These are phyloP conservation scores for Phytophthora citrophthora DNA, from an alignment of 352 stramenopile genomes.

Conservation along the genomic window DNA sequence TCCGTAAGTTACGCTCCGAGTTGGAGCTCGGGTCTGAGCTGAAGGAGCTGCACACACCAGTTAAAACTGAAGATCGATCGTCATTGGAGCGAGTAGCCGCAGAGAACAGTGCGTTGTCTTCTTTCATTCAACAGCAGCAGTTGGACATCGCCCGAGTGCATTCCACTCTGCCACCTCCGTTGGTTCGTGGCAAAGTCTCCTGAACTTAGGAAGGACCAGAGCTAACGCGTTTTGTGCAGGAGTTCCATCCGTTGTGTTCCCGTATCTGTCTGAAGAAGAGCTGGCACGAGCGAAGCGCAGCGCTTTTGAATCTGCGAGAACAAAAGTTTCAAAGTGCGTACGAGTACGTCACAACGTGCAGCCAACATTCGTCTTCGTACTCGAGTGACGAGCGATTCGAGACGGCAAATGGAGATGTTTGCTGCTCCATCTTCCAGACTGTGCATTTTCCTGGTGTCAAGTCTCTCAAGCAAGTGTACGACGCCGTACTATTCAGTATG, in stretches of 20 bases:
- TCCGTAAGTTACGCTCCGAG: slow-evolving; percentile 2
- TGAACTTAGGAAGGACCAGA: not conserved
- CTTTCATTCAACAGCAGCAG: slow-evolving; percentile 6
- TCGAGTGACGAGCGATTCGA: slow-evolving; percentile 22
- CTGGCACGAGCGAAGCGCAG: slow-evolving; percentile 15
- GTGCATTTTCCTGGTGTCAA: slow-evolving; percentile 27
- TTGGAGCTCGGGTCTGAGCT: slow-evolving; percentile 4
- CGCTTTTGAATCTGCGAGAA: slow-evolving; percentile 10
- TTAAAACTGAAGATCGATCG: not conserved
- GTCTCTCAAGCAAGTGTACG: slow-evolving; percentile 34
- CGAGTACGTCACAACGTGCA: slow-evolving; percentile 18
- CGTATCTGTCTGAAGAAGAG: slow-evolving; percentile 21
- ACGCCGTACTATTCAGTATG: slow-evolving; percentile 31
- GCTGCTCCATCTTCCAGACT: slow-evolving; percentile 38
- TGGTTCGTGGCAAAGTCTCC: not conserved
- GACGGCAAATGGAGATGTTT: slow-evolving; percentile 16
- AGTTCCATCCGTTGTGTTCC: slow-evolving; percentile 10
- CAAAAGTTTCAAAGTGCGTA: slow-evolving; percentile 26
- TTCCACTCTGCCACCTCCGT: slow-evolving; percentile 4
- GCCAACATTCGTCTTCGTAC: not conserved
- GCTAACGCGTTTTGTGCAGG: slow-evolving; percentile 6
- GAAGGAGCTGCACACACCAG: not conserved
- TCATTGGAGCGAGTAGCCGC: slow-evolving; percentile 1
- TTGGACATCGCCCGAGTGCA: slow-evolving; percentile 6
- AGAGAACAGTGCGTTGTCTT: not conserved